A percentile compares a stretch with the other conserved stretches of the same genome.
Evolutionary conservation across 2,329 filamentous ascomycete genomes (phyloP).

Genomic region (Penicillium sp.): DNA sequence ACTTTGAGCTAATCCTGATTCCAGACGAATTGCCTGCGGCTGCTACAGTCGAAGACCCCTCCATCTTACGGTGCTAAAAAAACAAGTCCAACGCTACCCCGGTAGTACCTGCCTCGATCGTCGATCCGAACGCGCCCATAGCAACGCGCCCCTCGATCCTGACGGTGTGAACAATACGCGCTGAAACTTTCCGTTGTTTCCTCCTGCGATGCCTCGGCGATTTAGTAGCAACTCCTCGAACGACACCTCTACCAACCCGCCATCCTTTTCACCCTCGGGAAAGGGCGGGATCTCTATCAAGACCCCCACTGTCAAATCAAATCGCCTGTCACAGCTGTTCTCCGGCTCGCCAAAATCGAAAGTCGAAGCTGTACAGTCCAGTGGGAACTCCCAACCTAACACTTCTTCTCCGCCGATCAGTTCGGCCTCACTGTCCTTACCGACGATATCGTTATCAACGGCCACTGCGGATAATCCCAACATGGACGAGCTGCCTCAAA

Average conservation of each 20-base stretch:
- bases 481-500: slow-evolving; percentile 72
- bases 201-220: slow-evolving; percentile 63
- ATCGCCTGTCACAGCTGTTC: slow-evolving; percentile 80
- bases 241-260: slow-evolving; percentile 52
- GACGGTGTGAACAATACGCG: slow-evolving; percentile 8
- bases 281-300: slow-evolving; percentile 55
- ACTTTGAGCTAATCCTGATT: slow-evolving; percentile 4
- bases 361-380: slow-evolving; percentile 59
- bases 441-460: slow-evolving; percentile 88
- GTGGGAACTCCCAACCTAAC: slow-evolving; percentile 48
- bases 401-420: slow-evolving; percentile 63
- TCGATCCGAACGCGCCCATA: not conserved
- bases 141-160: slow-evolving; percentile 10
- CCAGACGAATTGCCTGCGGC: slow-evolving; percentile 1
- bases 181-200: slow-evolving; percentile 25
- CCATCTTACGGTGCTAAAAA: not conserved
- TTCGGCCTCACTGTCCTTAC: slow-evolving; percentile 73
- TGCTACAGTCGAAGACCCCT: not conserved
- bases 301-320: slow-evolving; percentile 62
- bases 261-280: slow-evolving; percentile 54
- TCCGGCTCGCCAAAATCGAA: slow-evolving; percentile 76
- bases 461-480: slow-evolving; percentile 75
- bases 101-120: slow-evolving; percentile 18
- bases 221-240: slow-evolving; percentile 60
- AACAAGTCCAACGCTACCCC: not conserved